Base-by-base conservation (phyloP, 805 yeast genomes). In the Clavispora vitiphila region DNA sequence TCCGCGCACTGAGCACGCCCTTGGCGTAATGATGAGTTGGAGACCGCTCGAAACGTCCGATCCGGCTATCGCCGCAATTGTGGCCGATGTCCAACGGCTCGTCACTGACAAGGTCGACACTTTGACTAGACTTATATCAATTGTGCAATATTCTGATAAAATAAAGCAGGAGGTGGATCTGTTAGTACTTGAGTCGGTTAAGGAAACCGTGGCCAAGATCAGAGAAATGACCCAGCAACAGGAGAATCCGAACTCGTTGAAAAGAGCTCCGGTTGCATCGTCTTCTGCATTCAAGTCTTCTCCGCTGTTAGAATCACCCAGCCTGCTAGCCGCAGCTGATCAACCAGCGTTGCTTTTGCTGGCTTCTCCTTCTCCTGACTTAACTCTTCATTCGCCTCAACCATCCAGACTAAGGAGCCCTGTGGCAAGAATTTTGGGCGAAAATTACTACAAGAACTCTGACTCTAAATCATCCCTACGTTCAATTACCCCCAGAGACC, bases 111-210 rank as follows among this genome's bases (percentile, higher is more conserved):
- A 90, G 59, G 72, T 86, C 2, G 87, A 83, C 39, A 73, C 86
- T 0, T 72, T 88, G 15, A 67, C 78, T 14, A 69, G 96, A 54
- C 69, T 86, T 41, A 81, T 86, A 11, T 84, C 89, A 46, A 77
- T 87, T 2, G 68, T 86, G 45, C 78, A 83, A 41, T 88, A 83
- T 58, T 80, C 86, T 16, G 83, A 83, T 48, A 82, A 80, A 52
- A 80, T 89, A 38, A 84, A 86, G 40, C 77, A 74, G 39, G 96
- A 90, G 60, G 85, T 88, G 3, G 93, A 88, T 55, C 72, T 63
- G 16, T 65, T 80, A 54, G 89, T 89, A 3, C 61, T 85, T 21
- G 62, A 68, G 27, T 69, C 83, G 1, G 86, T 90, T 3, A 65
- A 72, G 19, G 79, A 80, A 26, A 83, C 93, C 0, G 73, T 88